These are phyloP conservation scores for Hypholoma fasciculare DNA, from an alignment of 768 basidiomycete species.

Conservation along the genomic window DNA sequence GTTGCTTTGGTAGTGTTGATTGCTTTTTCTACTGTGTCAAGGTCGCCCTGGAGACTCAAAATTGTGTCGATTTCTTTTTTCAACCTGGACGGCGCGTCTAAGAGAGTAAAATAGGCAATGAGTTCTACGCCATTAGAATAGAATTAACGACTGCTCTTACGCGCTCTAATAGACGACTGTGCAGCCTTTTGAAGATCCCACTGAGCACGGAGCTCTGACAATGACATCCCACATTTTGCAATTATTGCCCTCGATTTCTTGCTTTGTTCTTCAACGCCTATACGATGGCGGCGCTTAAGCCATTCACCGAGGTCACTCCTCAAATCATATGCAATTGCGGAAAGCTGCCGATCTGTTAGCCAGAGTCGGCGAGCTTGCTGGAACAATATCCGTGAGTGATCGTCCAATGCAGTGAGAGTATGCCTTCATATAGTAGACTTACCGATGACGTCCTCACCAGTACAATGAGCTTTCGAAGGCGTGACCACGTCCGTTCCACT, in stretches of 20 bases:
- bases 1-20: constrained; percentile 12
- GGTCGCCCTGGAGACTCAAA: constrained; percentile 26
- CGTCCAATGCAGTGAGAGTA: neutral
- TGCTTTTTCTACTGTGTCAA: constrained; percentile 20
- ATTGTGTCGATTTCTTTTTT: constrained; percentile 33
- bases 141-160: neutral
- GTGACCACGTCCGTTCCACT: constrained; percentile 32
- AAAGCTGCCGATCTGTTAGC: constrained; percentile 32
- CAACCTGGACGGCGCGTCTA: constrained; percentile 27
- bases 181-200: constrained; percentile 32
- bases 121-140: neutral
- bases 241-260: constrained; percentile 16
- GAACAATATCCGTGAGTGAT: neutral
- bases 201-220: constrained; percentile 23
- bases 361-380: constrained; percentile 27
- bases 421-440: constrained; percentile 14
- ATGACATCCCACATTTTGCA: constrained; percentile 12
- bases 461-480: constrained; percentile 31
- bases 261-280: constrained; percentile 12
- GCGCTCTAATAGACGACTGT: constrained; percentile 20
- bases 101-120: neutral
- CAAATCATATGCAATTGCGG: constrained; percentile 23
- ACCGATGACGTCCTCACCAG: constrained; percentile 32
- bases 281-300: constrained; percentile 21
- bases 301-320: constrained; percentile 31